phyloP scores from a whole-genome alignment of 1,139 yeast genomes.

The Blastobotrys raffinosifermentans region DNA sequence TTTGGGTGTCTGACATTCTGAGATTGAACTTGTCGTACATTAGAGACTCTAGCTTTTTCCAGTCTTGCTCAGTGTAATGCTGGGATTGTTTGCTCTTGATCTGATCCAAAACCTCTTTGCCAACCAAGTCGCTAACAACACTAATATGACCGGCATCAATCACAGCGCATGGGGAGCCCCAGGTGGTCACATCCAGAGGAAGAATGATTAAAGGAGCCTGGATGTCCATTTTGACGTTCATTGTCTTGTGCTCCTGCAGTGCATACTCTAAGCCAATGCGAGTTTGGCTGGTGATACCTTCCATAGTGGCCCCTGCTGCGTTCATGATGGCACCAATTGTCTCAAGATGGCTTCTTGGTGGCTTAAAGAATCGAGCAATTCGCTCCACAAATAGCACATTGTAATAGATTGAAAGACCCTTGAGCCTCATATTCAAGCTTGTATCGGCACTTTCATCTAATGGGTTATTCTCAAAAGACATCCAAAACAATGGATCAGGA shows the following conservation, averaged over 20 bases:
- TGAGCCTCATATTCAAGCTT: conserved; percentile 61
- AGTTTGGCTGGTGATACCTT: conserved; percentile 84
- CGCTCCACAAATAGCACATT: conserved; percentile 77
- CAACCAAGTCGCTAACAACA: conserved; percentile 74
- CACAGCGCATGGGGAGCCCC: conserved; percentile 84
- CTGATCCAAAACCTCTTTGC: conserved; percentile 60
- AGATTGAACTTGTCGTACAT: conserved; percentile 88
- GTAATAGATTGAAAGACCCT: conserved; percentile 85
- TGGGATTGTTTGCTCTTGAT: conserved; percentile 60
- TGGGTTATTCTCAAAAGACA: conserved; percentile 82
- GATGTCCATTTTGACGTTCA: conserved; percentile 76
- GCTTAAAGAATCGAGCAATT: conserved; percentile 67
- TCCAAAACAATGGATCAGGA: conserved; percentile 62
- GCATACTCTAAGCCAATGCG: conserved; percentile 91
- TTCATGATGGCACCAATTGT: conserved; percentile 88
- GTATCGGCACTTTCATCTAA: conserved; percentile 80
- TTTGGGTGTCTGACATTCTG: conserved; percentile 77
- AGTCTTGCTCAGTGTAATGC: conserved; percentile 65
- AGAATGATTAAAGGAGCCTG: conserved; percentile 92
- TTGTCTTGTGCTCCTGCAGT: conserved; percentile 86
- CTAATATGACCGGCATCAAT: conserved; percentile 96
- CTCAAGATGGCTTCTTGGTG: conserved; percentile 80
- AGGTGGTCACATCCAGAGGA: conserved; percentile 73
- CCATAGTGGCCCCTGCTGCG: conserved; percentile 94
- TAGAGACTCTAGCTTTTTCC: conserved; percentile 62